phyloP scores from a whole-genome alignment of 169 alveolate species.

The Eimeria zaria region DNA sequence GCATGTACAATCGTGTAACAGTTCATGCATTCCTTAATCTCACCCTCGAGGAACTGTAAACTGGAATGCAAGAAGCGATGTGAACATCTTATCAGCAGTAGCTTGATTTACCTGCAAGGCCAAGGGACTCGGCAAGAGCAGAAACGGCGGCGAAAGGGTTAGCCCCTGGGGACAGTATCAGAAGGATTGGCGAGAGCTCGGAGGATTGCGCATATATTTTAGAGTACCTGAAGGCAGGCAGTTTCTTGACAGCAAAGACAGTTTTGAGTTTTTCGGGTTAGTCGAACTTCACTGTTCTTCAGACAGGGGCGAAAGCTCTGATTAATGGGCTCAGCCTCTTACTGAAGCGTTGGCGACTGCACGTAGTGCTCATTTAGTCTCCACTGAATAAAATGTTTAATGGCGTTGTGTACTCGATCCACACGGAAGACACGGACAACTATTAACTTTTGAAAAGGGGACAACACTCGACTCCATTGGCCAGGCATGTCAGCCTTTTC shows the following conservation, averaged over 20 bases:
- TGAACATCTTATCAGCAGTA: neutral
- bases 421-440: constrained; percentile 96
- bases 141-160: constrained; percentile 95
- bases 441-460: constrained; percentile 94
- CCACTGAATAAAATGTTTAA: constrained; percentile 95
- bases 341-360: constrained; percentile 92
- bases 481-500: constrained; percentile 95
- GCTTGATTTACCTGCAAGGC: constrained; percentile 90
- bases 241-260: constrained; percentile 10
- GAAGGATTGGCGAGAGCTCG: constrained; percentile 95
- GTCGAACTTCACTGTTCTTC: neutral
- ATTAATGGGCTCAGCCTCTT: neutral
- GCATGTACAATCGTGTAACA: neutral
- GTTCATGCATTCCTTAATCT: neutral
- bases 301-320: neutral
- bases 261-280: neutral
- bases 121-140: constrained; percentile 95
- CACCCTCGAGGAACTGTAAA: neutral
- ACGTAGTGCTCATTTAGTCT: constrained; percentile 92
- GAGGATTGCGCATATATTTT: constrained; percentile 95
- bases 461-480: constrained; percentile 84
- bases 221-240: constrained; percentile 90
- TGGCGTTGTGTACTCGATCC: constrained; percentile 96
- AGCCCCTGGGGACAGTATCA: constrained; percentile 97
- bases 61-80: neutral